Conservation (phyloP, 169 alveolate genomes). For the Cryptosporidium andersoni region DNA sequence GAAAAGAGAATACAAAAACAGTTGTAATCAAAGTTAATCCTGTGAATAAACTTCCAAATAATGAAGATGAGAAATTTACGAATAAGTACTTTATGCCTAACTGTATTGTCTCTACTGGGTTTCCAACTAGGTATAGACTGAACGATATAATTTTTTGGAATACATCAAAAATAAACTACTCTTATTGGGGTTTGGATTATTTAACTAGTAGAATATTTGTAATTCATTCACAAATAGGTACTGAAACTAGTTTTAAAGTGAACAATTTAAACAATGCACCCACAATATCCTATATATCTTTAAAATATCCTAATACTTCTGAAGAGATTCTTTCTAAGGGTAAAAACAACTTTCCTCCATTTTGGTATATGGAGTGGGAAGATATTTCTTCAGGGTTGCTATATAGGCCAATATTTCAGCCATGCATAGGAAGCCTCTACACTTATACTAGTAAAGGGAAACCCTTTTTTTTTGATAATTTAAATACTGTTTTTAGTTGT, state of each 20-base stretch:
- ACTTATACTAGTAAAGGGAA: conserved; percentile 9
- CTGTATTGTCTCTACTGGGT: conserved; percentile 27
- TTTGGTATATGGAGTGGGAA: conserved; percentile 63
- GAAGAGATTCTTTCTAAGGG: conserved; percentile 12
- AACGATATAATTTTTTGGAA: conserved; percentile 45
- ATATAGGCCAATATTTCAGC: conserved; percentile 40
- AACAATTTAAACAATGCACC: no score
- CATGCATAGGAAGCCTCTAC: conserved; percentile 44
- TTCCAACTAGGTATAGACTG: conserved; percentile 5
- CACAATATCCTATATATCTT: no score
- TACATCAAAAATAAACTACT: conserved; percentile 12
- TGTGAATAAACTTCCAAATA: no score
- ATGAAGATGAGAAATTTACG: no score
- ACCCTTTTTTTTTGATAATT: conserved; percentile 5
- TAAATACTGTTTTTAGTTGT: conserved; percentile 6
- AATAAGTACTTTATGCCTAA: conserved; percentile 14
- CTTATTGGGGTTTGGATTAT: conserved; percentile 27
- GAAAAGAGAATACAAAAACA: no score
- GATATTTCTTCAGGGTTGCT: background rate
- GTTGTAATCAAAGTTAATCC: no score
- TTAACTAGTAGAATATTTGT: background rate
- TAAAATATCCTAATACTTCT: background rate
- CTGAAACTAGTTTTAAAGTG: no score
- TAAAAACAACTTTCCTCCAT: conserved; percentile 26
- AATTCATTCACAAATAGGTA: no score